phyloP scores from a whole-genome alignment of 106 monocot species.

The Dendrobium officinale region DNA sequence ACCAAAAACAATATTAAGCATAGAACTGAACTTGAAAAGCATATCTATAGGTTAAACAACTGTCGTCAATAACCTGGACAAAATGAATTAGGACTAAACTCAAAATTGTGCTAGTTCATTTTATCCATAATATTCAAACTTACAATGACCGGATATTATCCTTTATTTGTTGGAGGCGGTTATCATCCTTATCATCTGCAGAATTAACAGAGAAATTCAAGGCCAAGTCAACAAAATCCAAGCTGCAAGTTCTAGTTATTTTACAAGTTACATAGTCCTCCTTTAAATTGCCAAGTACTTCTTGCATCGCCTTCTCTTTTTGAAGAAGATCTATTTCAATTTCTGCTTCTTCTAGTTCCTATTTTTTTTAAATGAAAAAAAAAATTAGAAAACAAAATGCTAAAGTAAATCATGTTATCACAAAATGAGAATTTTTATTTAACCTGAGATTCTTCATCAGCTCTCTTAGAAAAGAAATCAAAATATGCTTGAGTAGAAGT shows the following conservation, averaged over 20 bases:
- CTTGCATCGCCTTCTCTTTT: constrained; percentile 59
- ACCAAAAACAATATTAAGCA: neutral
- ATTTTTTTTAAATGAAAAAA: constrained; percentile 2
- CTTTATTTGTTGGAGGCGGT: constrained; percentile 67
- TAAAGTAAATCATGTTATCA: neutral
- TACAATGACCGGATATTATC: constrained; percentile 67
- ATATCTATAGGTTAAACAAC: no score
- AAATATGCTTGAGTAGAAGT: constrained; percentile 71
- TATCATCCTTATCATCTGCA: constrained; percentile 48
- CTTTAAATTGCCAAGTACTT: constrained; percentile 23
- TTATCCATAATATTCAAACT: constrained; percentile 23
- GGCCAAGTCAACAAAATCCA: neutral
- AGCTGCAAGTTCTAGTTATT: neutral
- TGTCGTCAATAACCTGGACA: neutral
- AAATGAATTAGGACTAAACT: neutral
- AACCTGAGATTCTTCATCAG: constrained; percentile 72
- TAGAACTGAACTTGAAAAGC: neutral
- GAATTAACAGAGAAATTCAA: constrained; percentile 4
- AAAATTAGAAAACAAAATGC: constrained; percentile 1
- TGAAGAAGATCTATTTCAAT: constrained; percentile 86
- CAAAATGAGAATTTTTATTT: neutral
- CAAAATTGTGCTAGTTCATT: neutral
- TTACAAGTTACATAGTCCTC: constrained; percentile 39
- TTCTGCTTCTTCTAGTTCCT: constrained; percentile 97
- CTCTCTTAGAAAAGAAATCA: constrained; percentile 70